Percentiles rank a stretch among this genome's conserved stretches.
These are phyloP conservation scores for Ophiobolus disseminans DNA, from an alignment of 2,329 filamentous ascomycete species.

Conservation along the genomic window DNA sequence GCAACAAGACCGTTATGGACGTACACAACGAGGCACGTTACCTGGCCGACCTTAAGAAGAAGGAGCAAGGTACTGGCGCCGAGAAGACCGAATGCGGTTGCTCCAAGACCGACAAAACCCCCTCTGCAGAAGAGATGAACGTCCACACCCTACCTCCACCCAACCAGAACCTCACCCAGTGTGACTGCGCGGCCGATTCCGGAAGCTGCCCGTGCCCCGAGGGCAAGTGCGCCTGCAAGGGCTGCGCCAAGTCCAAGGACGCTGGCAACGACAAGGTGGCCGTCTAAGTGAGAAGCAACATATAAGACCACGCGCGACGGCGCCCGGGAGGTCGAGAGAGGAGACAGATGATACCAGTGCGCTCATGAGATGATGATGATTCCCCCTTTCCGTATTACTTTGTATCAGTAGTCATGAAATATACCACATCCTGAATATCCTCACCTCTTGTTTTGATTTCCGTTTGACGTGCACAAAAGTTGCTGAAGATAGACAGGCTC, in stretches of 20 bases:
- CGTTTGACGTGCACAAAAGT: no score
- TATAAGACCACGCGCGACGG: no score
- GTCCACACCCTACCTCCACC: conserved; percentile 45
- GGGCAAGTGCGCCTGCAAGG: conserved; percentile 56
- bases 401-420: background rate
- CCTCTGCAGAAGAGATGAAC: conserved; percentile 46
- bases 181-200: conserved; percentile 56
- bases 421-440: no score
- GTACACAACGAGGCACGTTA: conserved; percentile 91
- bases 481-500: no score
- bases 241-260: conserved; percentile 51
- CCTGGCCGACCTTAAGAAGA: conserved; percentile 83
- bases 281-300: background rate
- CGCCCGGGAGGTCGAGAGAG: background rate
- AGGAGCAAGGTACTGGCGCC: conserved; percentile 11
- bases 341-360: conserved; percentile 1
- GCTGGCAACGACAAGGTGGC: conserved; percentile 23
- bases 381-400: background rate
- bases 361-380: background rate
- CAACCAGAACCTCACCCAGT: conserved; percentile 53
- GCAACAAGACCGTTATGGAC: conserved; percentile 88
- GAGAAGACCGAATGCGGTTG: conserved; percentile 9
- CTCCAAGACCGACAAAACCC: conserved; percentile 14
- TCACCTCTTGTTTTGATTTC: no score
- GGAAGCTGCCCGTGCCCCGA: conserved; percentile 55